phyloP scores from a whole-genome alignment of 352 stramenopile species.

The Globisporangium paroecandrum region DNA sequence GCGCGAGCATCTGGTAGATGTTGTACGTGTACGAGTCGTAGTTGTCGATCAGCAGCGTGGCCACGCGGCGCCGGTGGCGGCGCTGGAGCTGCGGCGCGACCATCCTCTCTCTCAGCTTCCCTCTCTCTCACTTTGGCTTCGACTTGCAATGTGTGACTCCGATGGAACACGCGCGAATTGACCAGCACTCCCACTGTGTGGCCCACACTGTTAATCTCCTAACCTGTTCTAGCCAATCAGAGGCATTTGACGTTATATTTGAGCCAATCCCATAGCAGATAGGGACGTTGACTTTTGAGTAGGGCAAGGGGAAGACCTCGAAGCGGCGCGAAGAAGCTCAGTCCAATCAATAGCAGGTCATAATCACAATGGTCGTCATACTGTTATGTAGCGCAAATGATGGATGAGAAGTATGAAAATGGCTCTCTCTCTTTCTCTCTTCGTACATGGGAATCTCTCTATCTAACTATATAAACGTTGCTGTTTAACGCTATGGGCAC shows the following conservation, averaged over 20 bases:
- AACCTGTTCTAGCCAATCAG: neutral
- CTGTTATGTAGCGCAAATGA: neutral
- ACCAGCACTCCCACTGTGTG: neutral
- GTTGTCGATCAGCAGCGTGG: slow-evolving; percentile 95
- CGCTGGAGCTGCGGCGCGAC: slow-evolving; percentile 23
- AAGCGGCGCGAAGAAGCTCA: slow-evolving; percentile 1
- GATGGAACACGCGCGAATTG: neutral
- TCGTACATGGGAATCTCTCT: neutral
- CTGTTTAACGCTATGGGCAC: neutral
- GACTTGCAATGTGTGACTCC: neutral
- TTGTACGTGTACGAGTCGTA: slow-evolving; percentile 99
- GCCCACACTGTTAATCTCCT: neutral
- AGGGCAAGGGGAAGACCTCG: neutral
- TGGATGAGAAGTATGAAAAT: neutral
- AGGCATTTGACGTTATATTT: neutral
- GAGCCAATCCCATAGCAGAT: neutral
- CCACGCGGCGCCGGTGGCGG: slow-evolving; percentile 26
- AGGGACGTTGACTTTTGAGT: neutral
- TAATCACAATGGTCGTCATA: neutral
- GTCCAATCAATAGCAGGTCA: neutral
- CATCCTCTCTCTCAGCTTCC: slow-evolving; percentile 13
- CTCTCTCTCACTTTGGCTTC: neutral
- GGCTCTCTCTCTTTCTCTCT: neutral
- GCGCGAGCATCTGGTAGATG: slow-evolving; percentile 92
- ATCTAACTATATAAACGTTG: slow-evolving; percentile 2